Base-by-base conservation (phyloP, 805 yeast genomes). In the Hanseniaspora clermontiae region DNA sequence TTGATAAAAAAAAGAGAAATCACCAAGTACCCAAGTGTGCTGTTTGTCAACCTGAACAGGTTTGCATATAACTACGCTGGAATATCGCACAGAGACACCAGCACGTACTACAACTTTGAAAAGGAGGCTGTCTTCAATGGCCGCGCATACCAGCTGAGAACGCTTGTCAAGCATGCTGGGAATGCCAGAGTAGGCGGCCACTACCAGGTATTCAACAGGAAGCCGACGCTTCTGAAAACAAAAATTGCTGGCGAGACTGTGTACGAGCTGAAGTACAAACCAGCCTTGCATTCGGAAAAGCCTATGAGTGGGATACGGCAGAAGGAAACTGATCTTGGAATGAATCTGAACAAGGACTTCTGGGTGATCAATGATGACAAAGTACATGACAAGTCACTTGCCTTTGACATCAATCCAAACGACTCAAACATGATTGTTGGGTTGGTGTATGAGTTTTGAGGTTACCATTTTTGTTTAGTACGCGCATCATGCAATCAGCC, bases 141-240 rank as follows among this genome's bases (percentile, higher is more conserved):
- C 5, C 19, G 17, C 2, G 29, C 3, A 6, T 89, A 87, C 66
- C 72, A 73, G 59, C 73, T 93, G 39, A 78, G 76, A 59, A 84
- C 96, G 0, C 72, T 87, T 59, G 81, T 93, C 19, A 77, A 89
- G 61, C 97, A 93, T 66, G 80, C 82, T 48, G 98, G 98, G 0
- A 81, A 91, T 1, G 97, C 90, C 68, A 77, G 82, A 20, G 78
- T 81, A 46, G 97, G 97, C 5, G 57, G 57, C 1, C 97, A 90
- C 65, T 90, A 89, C 66, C 95, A 90, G 63, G 87, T 96, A 63
- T 87, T 80, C 66, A 82, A 85, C 60, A 81, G 80, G 49, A 90
- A 89, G 65, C 91, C 93, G 2, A 66, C 76, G 3, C 76, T 75
- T 57, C 63, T 67, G 24, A 69, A 68, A 57, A 65, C 65, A 34